These are phyloP conservation scores for Pseudopyricularia javanii DNA, from an alignment of 2,329 filamentous ascomycete genomes.

Conservation along the genomic window DNA sequence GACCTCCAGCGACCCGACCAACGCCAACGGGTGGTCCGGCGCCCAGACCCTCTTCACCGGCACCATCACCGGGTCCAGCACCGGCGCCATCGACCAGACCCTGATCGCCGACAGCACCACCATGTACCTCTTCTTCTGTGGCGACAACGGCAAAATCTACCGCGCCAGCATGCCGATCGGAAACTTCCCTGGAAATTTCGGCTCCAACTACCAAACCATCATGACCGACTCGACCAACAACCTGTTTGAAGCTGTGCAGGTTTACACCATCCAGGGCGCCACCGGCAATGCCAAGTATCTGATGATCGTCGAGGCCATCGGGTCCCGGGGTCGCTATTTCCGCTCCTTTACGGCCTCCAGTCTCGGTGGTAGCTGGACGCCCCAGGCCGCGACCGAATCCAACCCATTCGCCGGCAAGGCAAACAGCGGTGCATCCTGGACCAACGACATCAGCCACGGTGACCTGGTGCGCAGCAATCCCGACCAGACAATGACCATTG, in stretches of 20 bases:
- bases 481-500: conserved; percentile 51
- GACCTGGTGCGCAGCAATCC: conserved; percentile 43
- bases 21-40: conserved; percentile 43
- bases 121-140: conserved; percentile 56
- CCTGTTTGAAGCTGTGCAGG: conserved; percentile 55
- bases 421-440: conserved; percentile 53
- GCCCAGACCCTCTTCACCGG: conserved; percentile 44
- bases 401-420: conserved; percentile 55
- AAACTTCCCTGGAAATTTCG: conserved; percentile 50
- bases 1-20: conserved; percentile 44
- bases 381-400: conserved; percentile 40
- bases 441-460: conserved; percentile 55
- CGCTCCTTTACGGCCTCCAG: conserved; percentile 51
- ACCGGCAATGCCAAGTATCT: conserved; percentile 38
- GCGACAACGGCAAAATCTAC: conserved; percentile 57
- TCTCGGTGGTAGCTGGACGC: conserved; percentile 44
- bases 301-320: conserved; percentile 56
- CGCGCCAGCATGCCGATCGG: conserved; percentile 48
- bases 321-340: conserved; percentile 47
- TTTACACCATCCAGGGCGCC: conserved; percentile 43
- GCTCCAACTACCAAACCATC: conserved; percentile 32
- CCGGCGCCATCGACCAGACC: conserved; percentile 49
- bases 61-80: conserved; percentile 34
- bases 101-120: conserved; percentile 46
- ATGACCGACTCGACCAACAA: conserved; percentile 40